Conservation (phyloP, 805 yeast species). For the Ogataea naganishii region DNA sequence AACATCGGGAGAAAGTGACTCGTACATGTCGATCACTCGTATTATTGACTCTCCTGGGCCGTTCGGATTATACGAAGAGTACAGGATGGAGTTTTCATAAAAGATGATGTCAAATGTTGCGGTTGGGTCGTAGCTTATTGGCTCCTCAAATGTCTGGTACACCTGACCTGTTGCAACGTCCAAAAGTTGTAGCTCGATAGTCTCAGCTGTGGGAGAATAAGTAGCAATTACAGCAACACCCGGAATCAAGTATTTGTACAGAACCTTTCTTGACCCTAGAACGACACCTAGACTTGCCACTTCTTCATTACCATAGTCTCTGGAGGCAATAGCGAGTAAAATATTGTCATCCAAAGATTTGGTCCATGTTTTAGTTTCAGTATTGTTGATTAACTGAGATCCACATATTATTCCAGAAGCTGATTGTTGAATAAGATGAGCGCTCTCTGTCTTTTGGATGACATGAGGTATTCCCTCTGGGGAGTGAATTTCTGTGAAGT, state of each 20-base stretch:
- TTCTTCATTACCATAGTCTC: constrained; percentile 29
- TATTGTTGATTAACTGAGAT: not conserved
- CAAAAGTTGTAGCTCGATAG: constrained; percentile 42
- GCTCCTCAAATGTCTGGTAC: constrained; percentile 29
- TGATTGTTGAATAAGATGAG: too few relatives aligned
- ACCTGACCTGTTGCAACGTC: constrained; percentile 67
- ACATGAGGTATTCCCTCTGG: too few relatives aligned
- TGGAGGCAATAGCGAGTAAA: constrained; percentile 17
- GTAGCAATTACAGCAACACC: constrained; percentile 48
- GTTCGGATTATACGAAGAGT: constrained; percentile 45
- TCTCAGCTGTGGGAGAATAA: constrained; percentile 15
- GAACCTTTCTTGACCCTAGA: constrained; percentile 59
- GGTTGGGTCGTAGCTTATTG: constrained; percentile 10
- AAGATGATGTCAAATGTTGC: constrained; percentile 40
- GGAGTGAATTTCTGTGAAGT: too few relatives aligned
- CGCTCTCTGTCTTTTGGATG: not conserved
- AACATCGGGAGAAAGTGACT: constrained; percentile 46
- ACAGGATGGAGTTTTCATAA: constrained; percentile 81
- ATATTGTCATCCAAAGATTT: not conserved
- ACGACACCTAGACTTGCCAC: constrained; percentile 60
- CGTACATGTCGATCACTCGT: constrained; percentile 72
- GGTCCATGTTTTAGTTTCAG: constrained; percentile 1
- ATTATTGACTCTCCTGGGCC: constrained; percentile 48
- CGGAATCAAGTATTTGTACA: constrained; percentile 80
- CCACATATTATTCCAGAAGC: too few relatives aligned